A percentile compares a stretch with the other conserved stretches of the same genome.
Conservation (phyloP, 495 filamentous ascomycete genomes). For the Friedmanniomyces simplex region DNA sequence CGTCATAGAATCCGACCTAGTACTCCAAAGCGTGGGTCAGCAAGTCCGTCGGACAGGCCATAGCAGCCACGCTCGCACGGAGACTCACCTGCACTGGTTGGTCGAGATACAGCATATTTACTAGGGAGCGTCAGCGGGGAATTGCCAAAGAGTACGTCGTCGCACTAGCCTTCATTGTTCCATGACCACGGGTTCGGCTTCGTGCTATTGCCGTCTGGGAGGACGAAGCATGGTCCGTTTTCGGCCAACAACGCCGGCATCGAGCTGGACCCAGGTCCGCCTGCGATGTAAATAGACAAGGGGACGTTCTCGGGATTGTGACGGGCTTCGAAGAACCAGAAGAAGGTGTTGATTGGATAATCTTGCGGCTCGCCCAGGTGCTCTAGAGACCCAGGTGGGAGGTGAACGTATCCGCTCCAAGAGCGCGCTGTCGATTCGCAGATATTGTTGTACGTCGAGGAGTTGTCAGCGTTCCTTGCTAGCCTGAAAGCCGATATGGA, state of each 20-base stretch:
- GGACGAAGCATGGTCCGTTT: background rate
- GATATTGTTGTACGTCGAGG: background rate
- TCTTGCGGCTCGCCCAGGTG: conserved; percentile 37
- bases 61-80: no score
- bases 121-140: no score
- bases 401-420: conserved; percentile 33
- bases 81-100: background rate
- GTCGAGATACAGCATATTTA: background rate
- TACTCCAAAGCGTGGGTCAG: no score
- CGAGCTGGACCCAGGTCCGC: conserved; percentile 41
- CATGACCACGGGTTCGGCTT: conserved; percentile 24
- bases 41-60: no score
- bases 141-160: no score
- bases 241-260: conserved; percentile 17
- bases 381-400: conserved; percentile 40
- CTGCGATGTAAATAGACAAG: conserved; percentile 59
- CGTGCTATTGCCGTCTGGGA: conserved; percentile 26
- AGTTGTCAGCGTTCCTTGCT: no score
- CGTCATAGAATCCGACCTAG: background rate
- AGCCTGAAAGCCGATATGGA: background rate
- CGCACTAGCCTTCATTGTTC: conserved; percentile 20
- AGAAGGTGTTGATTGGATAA: conserved; percentile 65
- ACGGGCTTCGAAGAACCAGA: conserved; percentile 64
- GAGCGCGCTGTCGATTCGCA: background rate
- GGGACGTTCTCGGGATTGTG: conserved; percentile 47